These are phyloP conservation scores for Fraxinus albicans DNA, from an alignment of 305 asterid species.

Conservation along the genomic window DNA sequence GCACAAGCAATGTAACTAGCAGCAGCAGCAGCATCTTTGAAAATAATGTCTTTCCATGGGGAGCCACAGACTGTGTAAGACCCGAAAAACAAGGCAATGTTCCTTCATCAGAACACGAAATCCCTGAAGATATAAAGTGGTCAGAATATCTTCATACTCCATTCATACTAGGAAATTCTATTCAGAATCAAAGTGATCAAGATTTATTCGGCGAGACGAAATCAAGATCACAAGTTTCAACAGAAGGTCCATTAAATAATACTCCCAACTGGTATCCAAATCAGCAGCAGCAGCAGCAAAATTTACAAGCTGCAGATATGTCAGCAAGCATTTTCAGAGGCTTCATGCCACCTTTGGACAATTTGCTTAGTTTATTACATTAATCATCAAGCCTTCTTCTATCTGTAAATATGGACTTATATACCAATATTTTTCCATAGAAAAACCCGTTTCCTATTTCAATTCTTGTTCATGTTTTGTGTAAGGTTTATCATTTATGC, in stretches of 20 bases:
- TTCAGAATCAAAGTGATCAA: conserved; percentile 30
- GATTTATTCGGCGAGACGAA: conserved; percentile 42
- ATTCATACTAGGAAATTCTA: conserved; percentile 36
- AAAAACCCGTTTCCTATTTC: conserved; percentile 19
- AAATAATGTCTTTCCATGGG: conserved; percentile 21
- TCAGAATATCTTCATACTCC: conserved; percentile 70
- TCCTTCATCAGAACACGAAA: neutral
- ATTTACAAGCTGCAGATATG: conserved; percentile 43
- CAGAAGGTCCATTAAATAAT: conserved; percentile 26
- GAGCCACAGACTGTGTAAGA: conserved; percentile 2
- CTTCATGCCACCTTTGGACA: conserved; percentile 64
- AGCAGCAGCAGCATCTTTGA: conserved; percentile 26
- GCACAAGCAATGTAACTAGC: conserved; percentile 13
- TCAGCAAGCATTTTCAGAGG: conserved; percentile 61
- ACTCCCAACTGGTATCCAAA: conserved; percentile 43
- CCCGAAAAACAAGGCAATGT: conserved; percentile 31
- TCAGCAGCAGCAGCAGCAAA: conserved; percentile 25
- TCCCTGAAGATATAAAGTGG: conserved; percentile 60
- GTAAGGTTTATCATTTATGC: conserved; percentile 16
- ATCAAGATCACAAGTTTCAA: conserved; percentile 30
- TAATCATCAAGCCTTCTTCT: neutral
- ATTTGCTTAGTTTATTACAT: neutral
- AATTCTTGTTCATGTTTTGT: conserved; percentile 1
- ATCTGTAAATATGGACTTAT: conserved; percentile 72
- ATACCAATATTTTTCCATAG: conserved; percentile 39